Evolutionary conservation across 2,329 filamentous ascomycete species (phyloP).

Genomic region (Fusarium nisikadoi): DNA sequence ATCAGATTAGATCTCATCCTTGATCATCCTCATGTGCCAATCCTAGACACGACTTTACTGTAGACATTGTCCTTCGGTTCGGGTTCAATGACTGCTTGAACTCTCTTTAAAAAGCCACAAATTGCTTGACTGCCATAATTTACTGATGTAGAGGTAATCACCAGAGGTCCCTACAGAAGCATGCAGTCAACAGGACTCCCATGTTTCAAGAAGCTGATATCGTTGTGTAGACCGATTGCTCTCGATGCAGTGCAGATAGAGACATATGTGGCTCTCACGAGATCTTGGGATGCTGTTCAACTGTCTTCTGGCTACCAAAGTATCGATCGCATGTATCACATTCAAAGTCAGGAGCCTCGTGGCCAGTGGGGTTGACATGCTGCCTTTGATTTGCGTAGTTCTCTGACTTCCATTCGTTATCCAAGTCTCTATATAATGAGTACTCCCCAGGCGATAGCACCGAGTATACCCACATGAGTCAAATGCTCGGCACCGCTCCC

Average conservation of each 20-base stretch:
- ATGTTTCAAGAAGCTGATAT: neutral
- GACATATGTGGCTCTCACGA: neutral
- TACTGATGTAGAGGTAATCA: neutral
- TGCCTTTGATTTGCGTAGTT: neutral
- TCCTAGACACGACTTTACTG: neutral
- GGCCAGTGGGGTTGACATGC: too few relatives aligned
- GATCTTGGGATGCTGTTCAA: neutral
- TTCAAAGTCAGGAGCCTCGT: too few relatives aligned
- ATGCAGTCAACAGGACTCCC: neutral
- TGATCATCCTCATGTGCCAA: neutral
- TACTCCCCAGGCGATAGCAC: neutral
- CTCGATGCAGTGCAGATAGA: neutral
- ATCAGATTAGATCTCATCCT: neutral
- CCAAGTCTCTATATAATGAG: neutral
- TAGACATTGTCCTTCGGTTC: neutral
- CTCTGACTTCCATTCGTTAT: accelerated
- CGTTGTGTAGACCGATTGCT: neutral
- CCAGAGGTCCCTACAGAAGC: neutral
- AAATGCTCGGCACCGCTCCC: neutral
- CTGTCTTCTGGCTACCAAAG: too few relatives aligned
- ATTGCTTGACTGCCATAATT: neutral
- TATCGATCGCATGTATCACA: too few relatives aligned
- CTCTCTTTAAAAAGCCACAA: neutral
- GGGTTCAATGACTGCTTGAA: neutral
- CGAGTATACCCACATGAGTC: accelerated